phyloP scores from a whole-genome alignment of 1,284 basidiomycete genomes.

The Sporisorium scitamineum region DNA sequence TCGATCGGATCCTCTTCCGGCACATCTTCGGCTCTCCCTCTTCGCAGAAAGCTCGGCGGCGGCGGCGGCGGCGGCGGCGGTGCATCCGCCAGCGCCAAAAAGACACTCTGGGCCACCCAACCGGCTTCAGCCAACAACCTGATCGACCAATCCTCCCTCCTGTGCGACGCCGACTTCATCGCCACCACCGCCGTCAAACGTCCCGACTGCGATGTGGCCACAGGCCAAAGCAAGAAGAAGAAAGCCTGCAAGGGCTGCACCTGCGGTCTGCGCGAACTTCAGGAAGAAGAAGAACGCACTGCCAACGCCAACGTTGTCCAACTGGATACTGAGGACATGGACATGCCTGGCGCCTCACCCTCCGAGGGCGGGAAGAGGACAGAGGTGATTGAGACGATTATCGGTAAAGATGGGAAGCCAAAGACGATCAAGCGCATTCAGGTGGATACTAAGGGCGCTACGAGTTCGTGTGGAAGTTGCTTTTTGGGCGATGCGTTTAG shows the following conservation, averaged over 20 bases:
- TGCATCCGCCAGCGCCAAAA: conserved; percentile 39
- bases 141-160: conserved; percentile 61
- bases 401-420: conserved; percentile 62
- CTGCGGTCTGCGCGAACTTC: conserved; percentile 65
- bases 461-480: conserved; percentile 96
- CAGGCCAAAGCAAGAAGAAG: conserved; percentile 55
- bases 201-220: conserved; percentile 65
- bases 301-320: conserved; percentile 51
- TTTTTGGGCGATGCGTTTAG: conserved; percentile 98
- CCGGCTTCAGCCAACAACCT: conserved; percentile 46
- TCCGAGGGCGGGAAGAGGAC: conserved; percentile 36
- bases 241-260: conserved; percentile 69
- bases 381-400: conserved; percentile 61
- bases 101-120: conserved; percentile 64
- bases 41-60: conserved; percentile 54
- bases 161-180: conserved; percentile 53
- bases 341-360: conserved; percentile 48
- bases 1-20: conserved; percentile 39
- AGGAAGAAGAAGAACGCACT: conserved; percentile 63
- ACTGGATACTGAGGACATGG: conserved; percentile 61
- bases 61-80: background rate
- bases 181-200: conserved; percentile 57
- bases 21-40: conserved; percentile 43
- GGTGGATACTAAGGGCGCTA: conserved; percentile 71
- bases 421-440: conserved; percentile 66